Evolutionary conservation across 1,284 basidiomycete species (phyloP).

Genomic region (Moesziomyces sp.): DNA sequence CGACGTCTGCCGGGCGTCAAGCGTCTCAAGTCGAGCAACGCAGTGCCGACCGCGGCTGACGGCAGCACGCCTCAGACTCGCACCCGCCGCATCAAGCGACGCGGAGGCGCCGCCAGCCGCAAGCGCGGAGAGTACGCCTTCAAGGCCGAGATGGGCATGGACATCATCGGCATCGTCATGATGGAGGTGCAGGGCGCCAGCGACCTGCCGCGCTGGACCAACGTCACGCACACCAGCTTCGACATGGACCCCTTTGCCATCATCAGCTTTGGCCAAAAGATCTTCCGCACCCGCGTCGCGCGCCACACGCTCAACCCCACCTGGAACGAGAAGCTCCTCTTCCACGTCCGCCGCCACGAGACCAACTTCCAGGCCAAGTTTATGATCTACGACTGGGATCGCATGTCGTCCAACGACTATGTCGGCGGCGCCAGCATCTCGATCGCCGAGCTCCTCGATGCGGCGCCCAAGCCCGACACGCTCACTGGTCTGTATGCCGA

Average conservation of each 20-base stretch:
- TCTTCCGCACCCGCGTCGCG: constrained; percentile 83
- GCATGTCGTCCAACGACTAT: constrained; percentile 62
- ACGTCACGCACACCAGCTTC: constrained; percentile 76
- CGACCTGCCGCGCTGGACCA: constrained; percentile 86
- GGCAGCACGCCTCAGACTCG: constrained; percentile 1
- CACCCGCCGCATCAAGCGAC: constrained; percentile 9
- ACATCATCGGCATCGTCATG: constrained; percentile 94
- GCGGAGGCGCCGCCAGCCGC: constrained; percentile 69
- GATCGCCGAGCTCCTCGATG: constrained; percentile 52
- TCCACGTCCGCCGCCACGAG: constrained; percentile 92
- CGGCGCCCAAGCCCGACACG: constrained; percentile 53
- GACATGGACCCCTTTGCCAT: constrained; percentile 99
- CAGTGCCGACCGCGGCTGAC: constrained; percentile 6
- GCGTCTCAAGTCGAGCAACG: constrained; percentile 15
- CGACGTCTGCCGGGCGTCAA: constrained; percentile 34
- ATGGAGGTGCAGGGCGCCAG: constrained; percentile 78
- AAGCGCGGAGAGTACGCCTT: constrained; percentile 69
- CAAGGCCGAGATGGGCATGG: constrained; percentile 73
- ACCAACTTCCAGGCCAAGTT: constrained; percentile 69
- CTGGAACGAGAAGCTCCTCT: constrained; percentile 95
- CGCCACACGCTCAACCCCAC: constrained; percentile 78
- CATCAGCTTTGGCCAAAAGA: constrained; percentile 94
- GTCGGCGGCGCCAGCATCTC: constrained; percentile 53
- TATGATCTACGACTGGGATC: constrained; percentile 66
- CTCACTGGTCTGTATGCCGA: constrained; percentile 54